Base-by-base conservation (phyloP, 805 yeast species). In the Ogataea allantospora region DNA sequence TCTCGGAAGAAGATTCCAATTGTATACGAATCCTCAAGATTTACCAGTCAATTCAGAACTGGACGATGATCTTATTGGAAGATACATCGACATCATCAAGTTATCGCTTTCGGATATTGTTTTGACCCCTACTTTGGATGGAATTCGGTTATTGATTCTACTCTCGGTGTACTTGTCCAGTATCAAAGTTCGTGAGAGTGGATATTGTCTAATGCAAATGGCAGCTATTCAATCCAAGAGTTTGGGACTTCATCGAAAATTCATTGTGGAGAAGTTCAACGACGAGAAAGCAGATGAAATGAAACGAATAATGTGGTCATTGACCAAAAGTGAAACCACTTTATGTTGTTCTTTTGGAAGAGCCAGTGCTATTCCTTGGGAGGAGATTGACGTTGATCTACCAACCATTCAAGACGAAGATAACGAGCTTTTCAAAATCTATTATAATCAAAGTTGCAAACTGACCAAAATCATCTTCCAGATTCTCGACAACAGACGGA, bases 151-250 rank as follows among this genome's bases (percentile, higher is more conserved):
- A 12, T 46, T 72, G 12, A 59, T 66, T 30, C 47, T 72, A 21
- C 58, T 71, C 25, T 63, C 76, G 0, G 60, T 68, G 9, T 68
- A 73, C 50, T 44, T 73, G 27, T 70, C 70, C 29, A 60, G 72
- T 30, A 62, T 62, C 17, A 69, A 65, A 44, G 68, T 68, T 27
- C 61, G 76, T 41, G 78, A 73, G 41, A 65, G 72, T 33, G 72
- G 74, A 0, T 73, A 72, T 64, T 66, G 70, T 43, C 43, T 73
- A 30, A 54, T 71, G 52, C 71, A 73, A 28, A 41, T 70, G 30
- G 77, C 77, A 6, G 62, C 70, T 1, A 58, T 73, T 35, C 78
- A 73, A 50, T 65, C 72, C 1, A 61, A 67, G 19, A 62, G 75
- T n/a, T 50, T 73, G n/a, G 78, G 78, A 0, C 51, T 71, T 3